Conservation (phyloP, 306 rosid genomes). For the Chamaecrista fasciculata region DNA sequence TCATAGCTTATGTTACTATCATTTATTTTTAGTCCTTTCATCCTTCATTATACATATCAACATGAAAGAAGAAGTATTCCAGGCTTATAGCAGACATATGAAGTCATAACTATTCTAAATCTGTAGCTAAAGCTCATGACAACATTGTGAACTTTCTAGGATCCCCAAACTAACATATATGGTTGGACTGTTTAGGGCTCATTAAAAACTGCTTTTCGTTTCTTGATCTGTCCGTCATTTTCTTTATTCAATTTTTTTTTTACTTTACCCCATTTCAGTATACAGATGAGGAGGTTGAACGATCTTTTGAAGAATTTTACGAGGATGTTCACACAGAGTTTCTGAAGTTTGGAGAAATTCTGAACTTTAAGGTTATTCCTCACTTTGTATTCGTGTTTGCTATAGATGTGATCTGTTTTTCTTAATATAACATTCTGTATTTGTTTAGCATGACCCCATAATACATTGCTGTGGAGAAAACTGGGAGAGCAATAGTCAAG, state of each 20-base stretch:
- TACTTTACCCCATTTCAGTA: slow-evolving; percentile 51
- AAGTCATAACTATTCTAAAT: not conserved
- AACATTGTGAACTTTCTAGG: not conserved
- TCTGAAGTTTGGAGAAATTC: slow-evolving; percentile 87
- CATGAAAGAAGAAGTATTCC: slow-evolving; percentile 15
- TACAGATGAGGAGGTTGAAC: slow-evolving; percentile 86
- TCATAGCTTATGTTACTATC: not conserved
- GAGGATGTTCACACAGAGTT: slow-evolving; percentile 99
- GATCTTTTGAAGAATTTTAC: slow-evolving; percentile 81
- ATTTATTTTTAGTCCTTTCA: not conserved
- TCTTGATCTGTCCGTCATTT: slow-evolving; percentile 31
- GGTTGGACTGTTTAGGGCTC: not conserved
- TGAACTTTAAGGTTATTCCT: slow-evolving; percentile 84
- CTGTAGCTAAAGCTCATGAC: not conserved
- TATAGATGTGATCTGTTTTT: not conserved
- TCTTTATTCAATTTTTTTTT: slow-evolving; percentile 30
- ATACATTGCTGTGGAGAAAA: not conserved
- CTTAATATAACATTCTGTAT: not conserved
- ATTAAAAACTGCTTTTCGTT: not conserved
- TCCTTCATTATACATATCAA: slow-evolving; percentile 3
- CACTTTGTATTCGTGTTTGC: not conserved
- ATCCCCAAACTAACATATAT: not conserved
- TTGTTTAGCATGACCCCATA: not conserved
- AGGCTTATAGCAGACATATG: not conserved
- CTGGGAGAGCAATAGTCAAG: not conserved